Evolutionary conservation across 2,329 filamentous ascomycete genomes (phyloP), one percentile per base, ranked within the genome.

Genomic region (Verticillium dahliae): DNA sequence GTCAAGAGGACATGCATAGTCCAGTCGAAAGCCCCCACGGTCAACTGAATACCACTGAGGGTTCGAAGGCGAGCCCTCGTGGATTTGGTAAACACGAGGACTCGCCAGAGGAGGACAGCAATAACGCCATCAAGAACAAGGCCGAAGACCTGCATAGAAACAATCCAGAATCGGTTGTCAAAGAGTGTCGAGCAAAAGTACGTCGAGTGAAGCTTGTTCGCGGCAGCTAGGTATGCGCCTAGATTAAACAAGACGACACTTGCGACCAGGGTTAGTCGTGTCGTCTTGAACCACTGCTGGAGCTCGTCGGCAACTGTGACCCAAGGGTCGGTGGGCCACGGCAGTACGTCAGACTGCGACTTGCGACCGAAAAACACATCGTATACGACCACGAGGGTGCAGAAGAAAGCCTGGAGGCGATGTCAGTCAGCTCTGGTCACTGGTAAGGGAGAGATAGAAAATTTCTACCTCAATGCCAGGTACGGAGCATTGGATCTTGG

Each of bases 41-140:
- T 22, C 1, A 77, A 62, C 5, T 84, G 66, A 2, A 83, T 73
- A 2, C 71, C 70, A 6, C 78, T 75, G 9, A 85, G 68, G 1
- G 74, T 77, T 10, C 74, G 76, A n/a, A 85, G 69, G 3, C 80
- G 77, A 37, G 72, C 69, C 63, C 76, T 80, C 6, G 79, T 77
- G 0, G 80, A 82, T 50, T 78, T 75, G 1, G 79, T 73, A 81
- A 82, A 84, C 13, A 77, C 76, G 5, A 85, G 69, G 4, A 83
- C 73, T 39, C 81, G 77, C 82, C 83, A 85, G 2, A 76, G 62
- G 10, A 82, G 68, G n/a, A 82, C 67, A 22, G 80, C 67, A 59
- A 84, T 78, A 45, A 70, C 61, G 6, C 77, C 75, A 65, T 85
- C 82, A 5, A 82, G 70, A 27, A 76, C 62, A 18, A 85, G 68